Percentiles rank a stretch among this genome's conserved stretches.
Conservation (phyloP, 257 asterid genomes). For the Rubia yunnanensis region DNA sequence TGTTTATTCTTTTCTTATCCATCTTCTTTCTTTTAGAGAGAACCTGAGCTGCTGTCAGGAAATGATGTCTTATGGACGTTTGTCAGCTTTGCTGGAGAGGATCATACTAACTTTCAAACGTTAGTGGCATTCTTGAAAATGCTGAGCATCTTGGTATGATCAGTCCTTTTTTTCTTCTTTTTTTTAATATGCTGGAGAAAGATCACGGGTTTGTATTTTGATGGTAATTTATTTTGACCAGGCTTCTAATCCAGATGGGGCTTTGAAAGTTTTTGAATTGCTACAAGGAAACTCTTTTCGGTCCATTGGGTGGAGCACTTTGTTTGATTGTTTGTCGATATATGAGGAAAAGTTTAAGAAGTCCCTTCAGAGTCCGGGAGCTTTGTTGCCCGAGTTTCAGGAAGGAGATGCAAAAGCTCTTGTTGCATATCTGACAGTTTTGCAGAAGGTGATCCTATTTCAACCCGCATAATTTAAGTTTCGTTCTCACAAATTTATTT, state of each 20-base stretch:
- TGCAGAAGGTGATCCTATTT: slow-evolving; percentile 47
- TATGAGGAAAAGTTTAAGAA: slow-evolving; percentile 85
- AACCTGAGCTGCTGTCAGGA: slow-evolving; percentile 81
- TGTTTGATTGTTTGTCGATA: slow-evolving; percentile 74
- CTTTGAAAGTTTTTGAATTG: slow-evolving; percentile 86
- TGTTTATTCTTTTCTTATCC: slow-evolving; percentile 12
- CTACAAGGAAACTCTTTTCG: slow-evolving; percentile 86
- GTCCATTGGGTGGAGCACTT: slow-evolving; percentile 85
- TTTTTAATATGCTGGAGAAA: neutral
- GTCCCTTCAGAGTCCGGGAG: slow-evolving; percentile 74
- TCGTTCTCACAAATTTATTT: too few species aligned
- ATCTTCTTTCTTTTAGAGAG: slow-evolving; percentile 49
- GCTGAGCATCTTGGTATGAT: slow-evolving; percentile 85
- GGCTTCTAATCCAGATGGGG: slow-evolving; percentile 86
- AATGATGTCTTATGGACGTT: slow-evolving; percentile 96
- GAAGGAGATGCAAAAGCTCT: slow-evolving; percentile 98
- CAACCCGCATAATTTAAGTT: neutral
- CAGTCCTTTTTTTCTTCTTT: neutral
- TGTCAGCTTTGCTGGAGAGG: slow-evolving; percentile 96
- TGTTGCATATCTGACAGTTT: slow-evolving; percentile 85
- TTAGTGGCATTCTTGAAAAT: slow-evolving; percentile 89
- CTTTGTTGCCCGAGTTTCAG: slow-evolving; percentile 68
- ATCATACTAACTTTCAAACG: slow-evolving; percentile 79
- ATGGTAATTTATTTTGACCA: slow-evolving; percentile 31
- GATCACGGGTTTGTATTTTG: slow-evolving; percentile 12